Percentiles rank a stretch among this genome's conserved stretches.
phyloP scores from a whole-genome alignment of 2,329 filamentous ascomycete species.

The Pyricularia grisea region DNA sequence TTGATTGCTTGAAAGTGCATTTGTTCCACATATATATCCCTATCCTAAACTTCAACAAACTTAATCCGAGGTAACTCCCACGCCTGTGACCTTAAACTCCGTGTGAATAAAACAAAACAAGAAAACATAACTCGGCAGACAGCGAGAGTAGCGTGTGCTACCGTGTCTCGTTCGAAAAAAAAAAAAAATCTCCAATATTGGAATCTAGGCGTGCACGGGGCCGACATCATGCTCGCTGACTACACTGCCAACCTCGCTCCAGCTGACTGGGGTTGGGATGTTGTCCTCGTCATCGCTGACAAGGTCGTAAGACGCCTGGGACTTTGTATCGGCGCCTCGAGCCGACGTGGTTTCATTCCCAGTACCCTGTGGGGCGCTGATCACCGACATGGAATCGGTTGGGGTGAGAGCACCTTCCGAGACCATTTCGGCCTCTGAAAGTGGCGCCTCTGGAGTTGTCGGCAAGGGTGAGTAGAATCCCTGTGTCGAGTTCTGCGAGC shows the following conservation, averaged over 20 bases:
- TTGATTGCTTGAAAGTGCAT: neutral
- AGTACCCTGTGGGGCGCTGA: slow-evolving; percentile 39
- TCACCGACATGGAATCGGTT: slow-evolving; percentile 47
- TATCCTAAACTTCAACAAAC: neutral
- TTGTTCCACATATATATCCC: neutral
- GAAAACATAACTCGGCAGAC: neutral
- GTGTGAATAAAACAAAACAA: slow-evolving; percentile 7
- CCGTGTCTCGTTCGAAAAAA: neutral
- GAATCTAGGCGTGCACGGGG: slow-evolving; percentile 21
- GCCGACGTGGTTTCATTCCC: slow-evolving; percentile 29
- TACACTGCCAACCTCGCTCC: slow-evolving; percentile 56
- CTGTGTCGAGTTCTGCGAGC: slow-evolving; percentile 27
- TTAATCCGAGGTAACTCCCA: neutral
- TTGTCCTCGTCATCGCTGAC: slow-evolving; percentile 49
- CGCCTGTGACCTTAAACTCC: neutral
- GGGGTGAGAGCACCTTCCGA: slow-evolving; percentile 48
- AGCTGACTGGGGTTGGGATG: slow-evolving; percentile 50
- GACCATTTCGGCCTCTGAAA: slow-evolving; percentile 42
- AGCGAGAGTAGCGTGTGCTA: neutral
- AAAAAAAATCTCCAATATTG: neutral
- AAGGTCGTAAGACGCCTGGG: slow-evolving; percentile 34
- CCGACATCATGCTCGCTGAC: slow-evolving; percentile 45
- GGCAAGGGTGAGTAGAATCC: slow-evolving; percentile 55
- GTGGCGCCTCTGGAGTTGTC: slow-evolving; percentile 35
- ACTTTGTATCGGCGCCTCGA: slow-evolving; percentile 21